A percentile compares a stretch with the other conserved stretches of the same genome.
These are phyloP conservation scores for Fusarium sp. DNA, from an alignment of 2,329 filamentous ascomycete genomes.

Conservation along the genomic window DNA sequence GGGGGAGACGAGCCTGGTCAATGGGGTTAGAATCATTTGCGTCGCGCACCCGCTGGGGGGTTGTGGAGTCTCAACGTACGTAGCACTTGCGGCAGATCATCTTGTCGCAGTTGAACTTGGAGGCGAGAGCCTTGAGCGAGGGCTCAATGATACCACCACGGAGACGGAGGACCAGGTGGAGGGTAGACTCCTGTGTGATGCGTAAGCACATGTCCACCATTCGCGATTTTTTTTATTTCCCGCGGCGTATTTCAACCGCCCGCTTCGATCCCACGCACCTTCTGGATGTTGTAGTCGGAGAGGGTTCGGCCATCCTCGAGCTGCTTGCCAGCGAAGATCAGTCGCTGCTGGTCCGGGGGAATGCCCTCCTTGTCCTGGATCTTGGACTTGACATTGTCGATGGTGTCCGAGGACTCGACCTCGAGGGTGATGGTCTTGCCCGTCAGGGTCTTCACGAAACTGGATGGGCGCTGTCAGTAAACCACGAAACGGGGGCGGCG, in stretches of 20 bases:
- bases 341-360: slow-evolving; percentile 95
- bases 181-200: slow-evolving; percentile 83
- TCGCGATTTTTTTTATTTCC: background rate
- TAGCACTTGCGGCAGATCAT: slow-evolving; percentile 99
- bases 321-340: slow-evolving; percentile 99
- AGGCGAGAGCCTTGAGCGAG: slow-evolving; percentile 96
- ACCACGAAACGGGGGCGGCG: slow-evolving; percentile 19
- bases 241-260: slow-evolving; percentile 5
- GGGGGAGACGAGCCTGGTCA: slow-evolving; percentile 80
- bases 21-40: slow-evolving; percentile 3
- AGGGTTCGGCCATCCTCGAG: slow-evolving; percentile 98
- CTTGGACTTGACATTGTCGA: slow-evolving; percentile 99
- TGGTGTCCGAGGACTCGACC: slow-evolving; percentile 98
- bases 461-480: slow-evolving; percentile 57
- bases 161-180: slow-evolving; percentile 97
- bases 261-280: slow-evolving; percentile 68
- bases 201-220: slow-evolving; percentile 47
- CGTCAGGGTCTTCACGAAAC: slow-evolving; percentile 99
- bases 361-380: slow-evolving; percentile 99
- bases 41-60: no score
- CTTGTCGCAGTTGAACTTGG: slow-evolving; percentile 99
- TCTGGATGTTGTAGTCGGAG: slow-evolving; percentile 99
- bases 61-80: slow-evolving; percentile 68
- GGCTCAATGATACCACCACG: slow-evolving; percentile 99
- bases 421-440: slow-evolving; percentile 99